A percentile compares a stretch with the other conserved stretches of the same genome.
These are phyloP conservation scores for Setaria viridis DNA, from an alignment of 202 grass and related monocot species.

Conservation along the genomic window DNA sequence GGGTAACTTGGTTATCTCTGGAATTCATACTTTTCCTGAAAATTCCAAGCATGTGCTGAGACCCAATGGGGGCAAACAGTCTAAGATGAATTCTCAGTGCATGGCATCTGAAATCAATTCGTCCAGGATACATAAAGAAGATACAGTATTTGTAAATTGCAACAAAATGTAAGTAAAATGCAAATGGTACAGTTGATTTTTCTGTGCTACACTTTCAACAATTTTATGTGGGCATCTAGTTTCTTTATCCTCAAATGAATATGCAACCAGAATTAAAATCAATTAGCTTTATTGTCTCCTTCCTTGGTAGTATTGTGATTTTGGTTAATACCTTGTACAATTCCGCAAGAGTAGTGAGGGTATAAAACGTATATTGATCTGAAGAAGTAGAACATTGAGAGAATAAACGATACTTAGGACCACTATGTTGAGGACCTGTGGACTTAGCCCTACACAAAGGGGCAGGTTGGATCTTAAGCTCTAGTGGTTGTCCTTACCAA, in stretches of 20 bases:
- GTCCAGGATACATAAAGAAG: conserved; percentile 33
- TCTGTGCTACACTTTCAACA: background rate
- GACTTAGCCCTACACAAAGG: conserved; percentile 40
- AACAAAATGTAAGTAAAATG: conserved; percentile 36
- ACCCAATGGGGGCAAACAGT: conserved; percentile 18
- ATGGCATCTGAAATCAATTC: conserved; percentile 16
- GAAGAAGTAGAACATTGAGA: conserved; percentile 22
- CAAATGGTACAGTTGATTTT: conserved; percentile 25
- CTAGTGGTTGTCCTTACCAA: conserved; percentile 31
- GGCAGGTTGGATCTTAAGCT: conserved; percentile 44
- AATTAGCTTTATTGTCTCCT: no score
- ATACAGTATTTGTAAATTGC: conserved; percentile 27
- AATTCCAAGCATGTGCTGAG: conserved; percentile 23
- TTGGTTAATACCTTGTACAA: conserved; percentile 17
- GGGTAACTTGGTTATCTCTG: background rate
- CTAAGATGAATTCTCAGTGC: conserved; percentile 9
- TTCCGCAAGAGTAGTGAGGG: conserved; percentile 8
- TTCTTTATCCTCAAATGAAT: conserved; percentile 3
- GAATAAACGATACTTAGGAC: conserved; percentile 30
- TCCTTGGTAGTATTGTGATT: background rate
- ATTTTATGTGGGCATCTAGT: background rate
- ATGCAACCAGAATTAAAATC: background rate
- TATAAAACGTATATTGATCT: conserved; percentile 29
- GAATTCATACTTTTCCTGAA: conserved; percentile 29
- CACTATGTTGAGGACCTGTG: conserved; percentile 18